These are phyloP conservation scores for Pelargonium australe DNA, from an alignment of 441 rosid species.

Conservation along the genomic window DNA sequence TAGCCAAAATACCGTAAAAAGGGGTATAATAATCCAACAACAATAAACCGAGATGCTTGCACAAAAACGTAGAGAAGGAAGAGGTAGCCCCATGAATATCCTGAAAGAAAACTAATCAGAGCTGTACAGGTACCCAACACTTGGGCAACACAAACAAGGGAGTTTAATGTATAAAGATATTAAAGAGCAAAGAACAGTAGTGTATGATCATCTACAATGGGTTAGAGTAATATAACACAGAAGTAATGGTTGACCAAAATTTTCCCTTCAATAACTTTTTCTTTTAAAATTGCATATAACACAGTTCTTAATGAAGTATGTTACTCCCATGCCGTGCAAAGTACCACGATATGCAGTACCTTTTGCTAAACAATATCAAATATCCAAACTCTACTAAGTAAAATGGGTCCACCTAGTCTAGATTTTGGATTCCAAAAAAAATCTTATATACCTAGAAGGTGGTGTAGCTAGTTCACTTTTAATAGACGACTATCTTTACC, in stretches of 20 bases:
- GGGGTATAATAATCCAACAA: conserved; percentile 61
- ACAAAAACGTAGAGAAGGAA: conserved; percentile 64
- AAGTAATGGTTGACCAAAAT: not conserved
- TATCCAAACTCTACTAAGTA: not conserved
- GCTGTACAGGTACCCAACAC: not conserved
- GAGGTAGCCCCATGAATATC: conserved; percentile 68
- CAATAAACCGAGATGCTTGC: conserved; percentile 59
- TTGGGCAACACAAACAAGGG: not conserved
- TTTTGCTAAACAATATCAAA: not conserved
- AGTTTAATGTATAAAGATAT: not conserved
- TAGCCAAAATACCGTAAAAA: conserved; percentile 63
- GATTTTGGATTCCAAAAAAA: not conserved
- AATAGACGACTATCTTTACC: not conserved
- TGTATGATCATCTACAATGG: not conserved
- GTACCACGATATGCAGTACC: not conserved
- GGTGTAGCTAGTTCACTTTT: not conserved
- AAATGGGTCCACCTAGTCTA: not conserved
- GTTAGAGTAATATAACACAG: not conserved
- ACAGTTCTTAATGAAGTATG: too few relatives aligned
- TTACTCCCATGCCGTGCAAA: not conserved
- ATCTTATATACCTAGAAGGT: not conserved
- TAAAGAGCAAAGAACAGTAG: not conserved
- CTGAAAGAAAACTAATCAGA: conserved; percentile 31
- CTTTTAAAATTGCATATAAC: not conserved
- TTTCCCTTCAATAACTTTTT: not conserved